A percentile compares a stretch with the other conserved stretches of the same genome.
These are phyloP conservation scores for Talaromyces nanjingensis DNA, from an alignment of 495 filamentous ascomycete species.

Conservation along the genomic window DNA sequence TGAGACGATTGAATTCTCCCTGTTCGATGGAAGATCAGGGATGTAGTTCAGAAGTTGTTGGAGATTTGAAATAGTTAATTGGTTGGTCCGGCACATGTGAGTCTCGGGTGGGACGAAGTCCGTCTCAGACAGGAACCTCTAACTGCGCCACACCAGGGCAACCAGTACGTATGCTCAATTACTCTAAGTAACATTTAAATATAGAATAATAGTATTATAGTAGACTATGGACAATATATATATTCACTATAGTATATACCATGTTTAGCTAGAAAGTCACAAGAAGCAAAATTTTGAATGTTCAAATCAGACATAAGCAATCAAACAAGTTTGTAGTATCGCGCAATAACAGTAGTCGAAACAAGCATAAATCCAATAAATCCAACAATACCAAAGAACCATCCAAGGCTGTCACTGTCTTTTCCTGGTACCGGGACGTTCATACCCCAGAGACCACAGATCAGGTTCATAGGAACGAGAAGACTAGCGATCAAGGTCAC, in stretches of 20 bases:
- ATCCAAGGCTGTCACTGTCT: constrained; percentile 44
- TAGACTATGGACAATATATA: neutral
- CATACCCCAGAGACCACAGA: constrained; percentile 96
- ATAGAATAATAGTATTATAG: too few species aligned
- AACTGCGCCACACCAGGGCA: neutral
- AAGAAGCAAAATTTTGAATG: neutral
- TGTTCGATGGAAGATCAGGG: neutral
- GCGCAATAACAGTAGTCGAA: constrained; percentile 41
- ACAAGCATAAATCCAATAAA: constrained; percentile 54
- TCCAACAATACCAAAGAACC: constrained; percentile 79
- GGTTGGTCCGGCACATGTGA: neutral
- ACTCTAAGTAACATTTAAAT: too few species aligned
- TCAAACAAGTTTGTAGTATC: constrained; percentile 37
- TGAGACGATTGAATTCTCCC: neutral
- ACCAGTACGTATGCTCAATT: neutral
- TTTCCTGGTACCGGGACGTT: constrained; percentile 79
- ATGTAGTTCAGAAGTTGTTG: neutral
- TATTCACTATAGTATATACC: neutral
- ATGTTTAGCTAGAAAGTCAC: neutral
- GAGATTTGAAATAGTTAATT: neutral
- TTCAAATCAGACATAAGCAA: neutral
- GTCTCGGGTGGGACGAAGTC: neutral
- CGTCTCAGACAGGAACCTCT: neutral
- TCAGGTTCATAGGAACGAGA: constrained; percentile 91
- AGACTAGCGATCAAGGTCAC: constrained; percentile 94